Evolutionary conservation across 2,329 filamentous ascomycete genomes (phyloP).

Genomic region (Talaromyces sp.): DNA sequence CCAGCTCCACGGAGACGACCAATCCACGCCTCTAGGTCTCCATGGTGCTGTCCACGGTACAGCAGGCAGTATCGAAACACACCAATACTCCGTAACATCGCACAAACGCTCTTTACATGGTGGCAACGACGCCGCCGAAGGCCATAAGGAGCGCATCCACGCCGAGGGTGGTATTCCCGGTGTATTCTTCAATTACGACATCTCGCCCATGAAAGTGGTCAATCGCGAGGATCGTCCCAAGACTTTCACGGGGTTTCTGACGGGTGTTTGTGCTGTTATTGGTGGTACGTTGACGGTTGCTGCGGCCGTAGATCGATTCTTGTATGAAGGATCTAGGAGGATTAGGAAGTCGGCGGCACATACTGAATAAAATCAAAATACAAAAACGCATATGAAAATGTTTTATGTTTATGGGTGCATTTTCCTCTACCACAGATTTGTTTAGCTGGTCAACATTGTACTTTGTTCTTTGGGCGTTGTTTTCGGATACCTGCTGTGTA

Average conservation of each 20-base stretch:
- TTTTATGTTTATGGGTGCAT: neutral
- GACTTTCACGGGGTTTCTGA: conserved; percentile 87
- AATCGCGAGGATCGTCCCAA: conserved; percentile 90
- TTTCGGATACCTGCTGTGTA: neutral
- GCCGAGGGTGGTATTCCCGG: conserved; percentile 90
- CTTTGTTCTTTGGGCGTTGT: neutral
- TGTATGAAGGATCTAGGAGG: conserved; percentile 83
- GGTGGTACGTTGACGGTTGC: conserved; percentile 95
- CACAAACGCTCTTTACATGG: conserved; percentile 86
- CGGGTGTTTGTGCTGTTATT: conserved; percentile 89
- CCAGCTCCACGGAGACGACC: conserved; percentile 40
- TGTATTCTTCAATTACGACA: conserved; percentile 98
- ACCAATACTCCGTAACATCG: conserved; percentile 97
- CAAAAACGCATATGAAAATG: conserved; percentile 3
- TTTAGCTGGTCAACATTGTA: neutral
- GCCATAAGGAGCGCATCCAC: conserved; percentile 88
- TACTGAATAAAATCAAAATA: conserved; percentile 43
- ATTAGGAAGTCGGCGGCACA: conserved; percentile 77
- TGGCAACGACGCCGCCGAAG: conserved; percentile 79
- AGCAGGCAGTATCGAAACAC: conserved; percentile 87
- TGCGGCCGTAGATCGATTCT: conserved; percentile 82
- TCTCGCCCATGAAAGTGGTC: conserved; percentile 99
- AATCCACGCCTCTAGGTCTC: conserved; percentile 64
- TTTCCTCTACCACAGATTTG: neutral
- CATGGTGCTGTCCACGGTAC: conserved; percentile 64